Percentiles rank a stretch among this genome's conserved stretches.
Conservation (phyloP, 768 basidiomycete species). For the Kockovaella imperatae region DNA sequence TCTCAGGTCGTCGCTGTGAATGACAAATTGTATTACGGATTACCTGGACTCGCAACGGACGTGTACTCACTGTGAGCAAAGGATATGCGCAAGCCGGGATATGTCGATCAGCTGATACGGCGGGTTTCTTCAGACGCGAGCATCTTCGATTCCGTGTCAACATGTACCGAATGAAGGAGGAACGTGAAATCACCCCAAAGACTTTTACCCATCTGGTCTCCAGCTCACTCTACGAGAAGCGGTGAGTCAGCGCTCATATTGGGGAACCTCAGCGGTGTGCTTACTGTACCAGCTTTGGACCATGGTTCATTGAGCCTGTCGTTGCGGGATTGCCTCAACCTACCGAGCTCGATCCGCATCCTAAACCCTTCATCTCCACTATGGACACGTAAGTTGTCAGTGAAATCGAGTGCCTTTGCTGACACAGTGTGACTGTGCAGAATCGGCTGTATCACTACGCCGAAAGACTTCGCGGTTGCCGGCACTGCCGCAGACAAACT, state of each 20-base stretch:
- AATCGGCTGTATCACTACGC: slow-evolving; percentile 47
- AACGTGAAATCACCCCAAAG: slow-evolving; percentile 90
- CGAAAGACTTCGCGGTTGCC: slow-evolving; percentile 81
- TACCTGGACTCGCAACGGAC: slow-evolving; percentile 88
- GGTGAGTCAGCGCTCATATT: slow-evolving; percentile 44
- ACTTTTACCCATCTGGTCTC: slow-evolving; percentile 93
- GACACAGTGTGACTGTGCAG: slow-evolving; percentile 23
- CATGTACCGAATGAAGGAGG: slow-evolving; percentile 99
- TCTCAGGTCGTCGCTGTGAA: slow-evolving; percentile 83
- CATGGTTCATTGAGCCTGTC: slow-evolving; percentile 94
- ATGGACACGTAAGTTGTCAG: slow-evolving; percentile 54
- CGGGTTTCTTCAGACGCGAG: slow-evolving; percentile 58
- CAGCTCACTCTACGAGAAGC: slow-evolving; percentile 87
- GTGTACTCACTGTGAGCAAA: slow-evolving; percentile 72
- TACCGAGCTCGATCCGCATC: slow-evolving; percentile 49
- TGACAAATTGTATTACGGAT: slow-evolving; percentile 81
- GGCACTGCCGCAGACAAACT: slow-evolving; percentile 88
- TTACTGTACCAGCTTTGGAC: slow-evolving; percentile 57
- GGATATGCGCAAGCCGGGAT: not conserved
- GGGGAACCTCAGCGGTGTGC: not conserved
- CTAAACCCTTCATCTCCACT: slow-evolving; percentile 87
- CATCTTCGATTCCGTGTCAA: slow-evolving; percentile 88
- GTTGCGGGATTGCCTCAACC: slow-evolving; percentile 66
- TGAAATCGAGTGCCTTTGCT: not conserved
- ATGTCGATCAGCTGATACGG: no score